A percentile compares a stretch with the other conserved stretches of the same genome.
Evolutionary conservation across 2,329 filamentous ascomycete genomes (phyloP).

Genomic region (Pseudophaeomoniella oleicola): DNA sequence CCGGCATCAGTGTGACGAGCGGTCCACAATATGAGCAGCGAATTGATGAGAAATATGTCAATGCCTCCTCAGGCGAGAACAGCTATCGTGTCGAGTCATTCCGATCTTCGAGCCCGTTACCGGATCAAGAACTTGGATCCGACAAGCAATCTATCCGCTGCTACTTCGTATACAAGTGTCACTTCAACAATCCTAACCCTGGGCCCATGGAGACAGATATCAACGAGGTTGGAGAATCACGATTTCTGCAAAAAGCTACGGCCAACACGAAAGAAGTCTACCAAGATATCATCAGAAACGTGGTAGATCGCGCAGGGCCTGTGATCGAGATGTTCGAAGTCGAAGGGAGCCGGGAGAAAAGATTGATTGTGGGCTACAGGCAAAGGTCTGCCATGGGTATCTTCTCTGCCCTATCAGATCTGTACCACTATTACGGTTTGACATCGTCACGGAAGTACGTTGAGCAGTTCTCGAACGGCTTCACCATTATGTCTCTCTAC

Average conservation of each 20-base stretch:
- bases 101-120: slow-evolving; percentile 72
- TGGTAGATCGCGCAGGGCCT: slow-evolving; percentile 72
- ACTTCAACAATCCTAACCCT: slow-evolving; percentile 66
- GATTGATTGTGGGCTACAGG: slow-evolving; percentile 86
- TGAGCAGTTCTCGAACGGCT: slow-evolving; percentile 96
- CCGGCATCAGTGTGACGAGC: slow-evolving; percentile 58
- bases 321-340: slow-evolving; percentile 98
- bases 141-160: slow-evolving; percentile 78
- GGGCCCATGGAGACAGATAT: slow-evolving; percentile 67
- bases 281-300: slow-evolving; percentile 78
- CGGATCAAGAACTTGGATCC: slow-evolving; percentile 36
- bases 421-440: slow-evolving; percentile 97
- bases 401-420: slow-evolving; percentile 86
- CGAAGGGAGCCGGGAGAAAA: slow-evolving; percentile 78
- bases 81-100: slow-evolving; percentile 95
- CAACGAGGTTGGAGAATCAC: slow-evolving; percentile 80
- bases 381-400: slow-evolving; percentile 81
- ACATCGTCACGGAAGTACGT: slow-evolving; percentile 96
- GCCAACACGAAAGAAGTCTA: slow-evolving; percentile 93
- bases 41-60: slow-evolving; percentile 89
- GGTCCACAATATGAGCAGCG: slow-evolving; percentile 90
- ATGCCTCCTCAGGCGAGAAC: slow-evolving; percentile 54
- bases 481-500: slow-evolving; percentile 93
- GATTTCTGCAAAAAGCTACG: slow-evolving; percentile 91
- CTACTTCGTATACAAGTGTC: slow-evolving; percentile 97